Evolutionary conservation across 768 basidiomycete species (phyloP), one percentile per base, ranked within the genome.

Genomic region (Tulasnella sp.): DNA sequence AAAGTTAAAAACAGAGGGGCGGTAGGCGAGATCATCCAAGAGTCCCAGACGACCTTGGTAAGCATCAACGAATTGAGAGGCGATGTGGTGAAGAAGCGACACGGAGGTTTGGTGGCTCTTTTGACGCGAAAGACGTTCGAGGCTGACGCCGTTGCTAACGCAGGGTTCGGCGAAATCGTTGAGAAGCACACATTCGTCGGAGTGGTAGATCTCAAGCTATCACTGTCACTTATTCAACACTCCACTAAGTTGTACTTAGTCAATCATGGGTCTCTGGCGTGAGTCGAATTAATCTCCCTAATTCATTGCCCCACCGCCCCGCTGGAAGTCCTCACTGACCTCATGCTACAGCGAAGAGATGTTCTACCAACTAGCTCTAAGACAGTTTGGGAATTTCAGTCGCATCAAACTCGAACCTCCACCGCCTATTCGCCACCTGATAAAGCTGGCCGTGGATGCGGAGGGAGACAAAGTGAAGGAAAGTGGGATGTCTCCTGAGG

Each of bases 131-230:
- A 23, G 23, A 51, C 3, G 3, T 23, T 51, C 3, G 0, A 3
- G 57, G 44, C 76, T 77, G 40, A 76, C 57, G 35, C 42, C 20
- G 29, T n/a, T 75, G 37, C 46, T 6, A 71, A 29, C 26, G 35
- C 81, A 98, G 97, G 90, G 71, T 85, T 99, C 51, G 88, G 90
- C 0, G 93, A 95, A 82, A 93, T 99, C 70, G 82, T 99, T 42
- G 88, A 91, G 80, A 91, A 93, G 72, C 95, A 98, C 82, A 92
- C 90, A 0, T 98, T 98, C 81, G 95, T 99, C 42, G 96, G 97
- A 2, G 90, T 98, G 48, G 93, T 95, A 10, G 95, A 97, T 82
- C 84, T 90, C 11, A 82, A 88, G 32, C 88, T 89, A 39, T 92
- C 90, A 81, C 85, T 95, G 2, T 93, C 95, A 3, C 84, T 98